Evolutionary conservation across 805 yeast species (phyloP).

Genomic region (Starmerella floricola): DNA sequence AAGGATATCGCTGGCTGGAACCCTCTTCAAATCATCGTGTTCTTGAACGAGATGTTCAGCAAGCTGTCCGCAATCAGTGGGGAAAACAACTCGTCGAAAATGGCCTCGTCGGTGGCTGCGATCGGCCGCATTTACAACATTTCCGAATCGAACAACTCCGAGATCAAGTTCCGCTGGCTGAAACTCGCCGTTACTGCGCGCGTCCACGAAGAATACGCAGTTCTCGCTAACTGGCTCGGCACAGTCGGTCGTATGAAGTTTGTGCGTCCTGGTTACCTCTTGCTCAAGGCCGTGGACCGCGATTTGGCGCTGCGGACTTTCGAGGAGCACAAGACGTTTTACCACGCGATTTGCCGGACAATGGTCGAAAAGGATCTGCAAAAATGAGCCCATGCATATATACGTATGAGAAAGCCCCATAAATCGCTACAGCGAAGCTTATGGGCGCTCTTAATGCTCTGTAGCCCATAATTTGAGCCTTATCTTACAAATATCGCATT

Average conservation of each 20-base stretch:
- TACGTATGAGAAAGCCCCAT: too few species aligned
- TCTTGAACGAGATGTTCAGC: conserved; percentile 50
- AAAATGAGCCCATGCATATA: conserved; percentile 21
- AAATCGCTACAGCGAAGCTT: too few species aligned
- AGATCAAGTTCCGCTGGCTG: conserved; percentile 68
- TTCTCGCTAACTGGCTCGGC: conserved; percentile 72
- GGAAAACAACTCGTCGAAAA: too few species aligned
- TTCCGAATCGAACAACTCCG: conserved; percentile 55
- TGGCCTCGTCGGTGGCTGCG: conserved; percentile 27
- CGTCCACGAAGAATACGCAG: conserved; percentile 34
- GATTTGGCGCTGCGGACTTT: conserved; percentile 57
- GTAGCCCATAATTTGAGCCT: too few species aligned
- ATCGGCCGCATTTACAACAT: conserved; percentile 36
- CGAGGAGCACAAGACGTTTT: conserved; percentile 42
- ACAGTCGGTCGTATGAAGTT: conserved; percentile 92
- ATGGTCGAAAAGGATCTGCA: conserved; percentile 77
- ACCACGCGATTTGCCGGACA: conserved; percentile 76
- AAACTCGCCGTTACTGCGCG: conserved; percentile 50
- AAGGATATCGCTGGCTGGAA: conserved; percentile 47
- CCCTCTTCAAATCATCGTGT: conserved; percentile 68
- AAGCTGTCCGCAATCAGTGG: conserved; percentile 26
- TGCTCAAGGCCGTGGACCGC: conserved; percentile 52
- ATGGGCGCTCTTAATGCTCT: too few species aligned
- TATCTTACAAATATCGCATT: too few species aligned
- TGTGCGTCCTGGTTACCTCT: conserved; percentile 72